Conservation (phyloP, 306 rosid genomes). For the Quercus suber region DNA sequence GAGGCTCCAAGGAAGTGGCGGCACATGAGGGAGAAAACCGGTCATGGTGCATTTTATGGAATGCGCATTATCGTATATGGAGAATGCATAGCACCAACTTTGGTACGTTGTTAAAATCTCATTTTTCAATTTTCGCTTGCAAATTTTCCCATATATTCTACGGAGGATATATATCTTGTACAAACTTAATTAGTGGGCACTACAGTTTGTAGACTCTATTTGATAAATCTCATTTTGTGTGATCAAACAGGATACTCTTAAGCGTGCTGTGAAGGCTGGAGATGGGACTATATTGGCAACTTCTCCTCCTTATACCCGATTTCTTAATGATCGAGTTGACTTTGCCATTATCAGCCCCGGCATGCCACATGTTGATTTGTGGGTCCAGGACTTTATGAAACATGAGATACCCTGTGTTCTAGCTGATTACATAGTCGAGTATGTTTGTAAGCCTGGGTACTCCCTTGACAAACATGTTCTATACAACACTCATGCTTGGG, state of each 20-base stretch:
- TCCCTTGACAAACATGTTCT: conserved; percentile 75
- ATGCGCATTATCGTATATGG: conserved; percentile 75
- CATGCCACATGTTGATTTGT: conserved; percentile 71
- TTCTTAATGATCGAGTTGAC: conserved; percentile 59
- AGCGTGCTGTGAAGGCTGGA: conserved; percentile 88
- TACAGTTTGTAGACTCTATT: neutral
- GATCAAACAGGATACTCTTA: conserved; percentile 73
- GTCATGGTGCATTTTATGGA: conserved; percentile 83
- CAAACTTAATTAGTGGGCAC: neutral
- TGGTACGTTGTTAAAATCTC: conserved; percentile 47
- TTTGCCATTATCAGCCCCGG: conserved; percentile 79
- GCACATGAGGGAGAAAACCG: conserved; percentile 71
- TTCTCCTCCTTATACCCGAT: conserved; percentile 86
- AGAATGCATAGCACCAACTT: conserved; percentile 76
- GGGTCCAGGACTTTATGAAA: conserved; percentile 93
- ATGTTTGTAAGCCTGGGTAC: conserved; percentile 84
- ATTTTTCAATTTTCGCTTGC: conserved; percentile 1
- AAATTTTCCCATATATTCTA: conserved; percentile 9
- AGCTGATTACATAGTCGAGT: conserved; percentile 90
- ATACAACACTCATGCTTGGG: conserved; percentile 68
- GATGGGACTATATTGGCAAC: conserved; percentile 87
- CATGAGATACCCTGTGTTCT: conserved; percentile 81
- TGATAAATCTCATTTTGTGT: neutral
- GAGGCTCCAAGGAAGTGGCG: conserved; percentile 99
- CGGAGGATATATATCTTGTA: neutral